These are phyloP conservation scores for Neurospora intermedia DNA, from an alignment of 495 filamentous ascomycete genomes.

Conservation along the genomic window DNA sequence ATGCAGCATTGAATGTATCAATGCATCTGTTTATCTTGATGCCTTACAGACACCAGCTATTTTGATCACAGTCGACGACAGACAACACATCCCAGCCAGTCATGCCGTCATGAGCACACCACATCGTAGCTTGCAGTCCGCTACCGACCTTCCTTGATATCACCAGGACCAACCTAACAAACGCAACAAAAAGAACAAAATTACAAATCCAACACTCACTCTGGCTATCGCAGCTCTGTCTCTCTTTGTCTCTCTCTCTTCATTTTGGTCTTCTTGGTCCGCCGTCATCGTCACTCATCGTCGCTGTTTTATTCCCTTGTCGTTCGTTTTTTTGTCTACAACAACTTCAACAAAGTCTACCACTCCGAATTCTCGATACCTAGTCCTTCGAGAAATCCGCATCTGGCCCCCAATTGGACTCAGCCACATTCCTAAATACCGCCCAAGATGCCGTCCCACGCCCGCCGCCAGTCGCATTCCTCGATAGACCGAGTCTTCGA, in stretches of 20 bases:
- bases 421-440: not conserved
- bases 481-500: slow-evolving; percentile 31
- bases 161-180: not conserved
- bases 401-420: not conserved
- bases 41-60: not conserved
- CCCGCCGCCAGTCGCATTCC: slow-evolving; percentile 23
- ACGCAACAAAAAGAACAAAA: not conserved
- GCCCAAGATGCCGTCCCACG: slow-evolving; percentile 21
- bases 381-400: not conserved
- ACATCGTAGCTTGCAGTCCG: not conserved
- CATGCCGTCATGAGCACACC: not conserved
- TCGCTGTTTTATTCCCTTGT: not conserved
- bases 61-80: not conserved
- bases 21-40: not conserved
- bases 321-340: not conserved
- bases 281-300: not conserved
- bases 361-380: not conserved
- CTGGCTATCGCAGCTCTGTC: not conserved
- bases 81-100: not conserved
- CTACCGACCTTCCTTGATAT: not conserved
- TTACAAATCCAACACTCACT: not conserved
- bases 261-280: not conserved
- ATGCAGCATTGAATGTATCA: not conserved
- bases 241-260: not conserved
- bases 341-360: not conserved